Percentiles rank a stretch among this genome's conserved stretches.
phyloP scores from a whole-genome alignment of 441 rosid genomes.

The Brassica balearica region DNA sequence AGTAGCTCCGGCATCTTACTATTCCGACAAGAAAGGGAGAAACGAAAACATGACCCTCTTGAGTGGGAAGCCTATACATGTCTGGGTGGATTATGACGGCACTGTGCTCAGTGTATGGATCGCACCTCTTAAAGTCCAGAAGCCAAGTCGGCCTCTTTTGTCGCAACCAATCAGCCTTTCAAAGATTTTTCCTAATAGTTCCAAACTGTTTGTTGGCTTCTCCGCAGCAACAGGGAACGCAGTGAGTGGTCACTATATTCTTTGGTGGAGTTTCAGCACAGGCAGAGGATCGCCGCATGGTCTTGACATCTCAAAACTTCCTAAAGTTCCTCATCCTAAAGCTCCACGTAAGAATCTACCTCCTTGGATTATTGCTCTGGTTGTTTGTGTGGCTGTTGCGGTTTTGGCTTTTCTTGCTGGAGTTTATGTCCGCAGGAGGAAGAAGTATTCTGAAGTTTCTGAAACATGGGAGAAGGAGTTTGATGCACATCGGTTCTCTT shows the following conservation, averaged over 20 bases:
- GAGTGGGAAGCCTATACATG: conserved; percentile 42
- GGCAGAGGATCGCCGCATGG: conserved; percentile 26
- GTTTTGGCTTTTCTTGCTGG: conserved; percentile 18
- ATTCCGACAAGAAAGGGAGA: conserved; percentile 5
- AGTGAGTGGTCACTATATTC: conserved; percentile 36
- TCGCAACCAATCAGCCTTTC: conserved; percentile 38
- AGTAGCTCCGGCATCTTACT: conserved; percentile 37
- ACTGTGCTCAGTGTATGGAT: conserved; percentile 40
- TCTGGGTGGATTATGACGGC: conserved; percentile 49
- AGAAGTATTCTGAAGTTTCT: conserved; percentile 42
- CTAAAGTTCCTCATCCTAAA: conserved; percentile 32
- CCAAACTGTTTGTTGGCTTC: conserved; percentile 47
- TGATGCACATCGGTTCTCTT: conserved; percentile 56
- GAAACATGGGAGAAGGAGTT: conserved; percentile 64
- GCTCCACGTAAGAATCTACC: conserved; percentile 14
- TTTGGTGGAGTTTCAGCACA: conserved; percentile 46
- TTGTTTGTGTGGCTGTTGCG: conserved; percentile 7
- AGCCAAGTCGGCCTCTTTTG: conserved; percentile 46
- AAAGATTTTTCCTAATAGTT: conserved; percentile 4
- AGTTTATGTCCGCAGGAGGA: conserved; percentile 23
- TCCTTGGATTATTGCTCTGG: background rate
- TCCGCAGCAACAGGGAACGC: conserved; percentile 44
- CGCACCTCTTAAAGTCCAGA: conserved; percentile 40
- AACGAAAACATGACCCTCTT: conserved; percentile 30
- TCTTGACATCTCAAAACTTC: conserved; percentile 43